Evolutionary conservation across 495 filamentous ascomycete genomes (phyloP).

Genomic region (Neurospora pannonica): DNA sequence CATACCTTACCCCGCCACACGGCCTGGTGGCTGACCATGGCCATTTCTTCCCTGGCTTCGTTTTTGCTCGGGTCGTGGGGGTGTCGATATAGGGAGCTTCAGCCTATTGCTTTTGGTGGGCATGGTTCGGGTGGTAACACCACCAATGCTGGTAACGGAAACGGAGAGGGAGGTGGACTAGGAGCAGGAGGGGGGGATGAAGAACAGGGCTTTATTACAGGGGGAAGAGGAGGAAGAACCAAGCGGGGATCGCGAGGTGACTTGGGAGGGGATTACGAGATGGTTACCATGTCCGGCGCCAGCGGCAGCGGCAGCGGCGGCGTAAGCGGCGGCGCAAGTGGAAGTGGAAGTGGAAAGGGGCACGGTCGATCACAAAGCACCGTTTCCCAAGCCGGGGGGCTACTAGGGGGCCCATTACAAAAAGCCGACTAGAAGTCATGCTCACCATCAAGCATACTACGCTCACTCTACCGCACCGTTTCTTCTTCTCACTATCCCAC

Average conservation of each 20-base stretch:
- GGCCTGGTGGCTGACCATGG: constrained; percentile 85
- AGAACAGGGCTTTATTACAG: background rate
- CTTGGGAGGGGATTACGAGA: background rate
- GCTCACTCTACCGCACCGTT: background rate
- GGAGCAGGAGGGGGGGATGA: background rate
- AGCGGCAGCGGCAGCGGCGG: background rate
- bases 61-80: constrained; percentile 73
- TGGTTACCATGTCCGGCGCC: background rate
- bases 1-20: constrained; percentile 58
- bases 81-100: constrained; percentile 80
- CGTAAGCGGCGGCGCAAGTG: background rate
- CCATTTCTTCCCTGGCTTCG: constrained; percentile 58
- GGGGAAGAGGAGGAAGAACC: background rate
- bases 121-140: constrained; percentile 14
- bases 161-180: background rate
- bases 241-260: background rate
- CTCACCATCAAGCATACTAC: background rate
- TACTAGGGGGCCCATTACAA: background rate
- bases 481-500: background rate
- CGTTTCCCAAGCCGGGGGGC: background rate
- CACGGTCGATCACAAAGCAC: background rate
- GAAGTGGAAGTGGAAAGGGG: background rate
- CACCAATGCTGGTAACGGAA: background rate
- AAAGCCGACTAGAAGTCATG: background rate
- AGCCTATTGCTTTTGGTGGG: constrained; percentile 81